A percentile compares a stretch with the other conserved stretches of the same genome.
phyloP scores from a whole-genome alignment of 805 yeast genomes.

The Debaryomyces prosopidis region DNA sequence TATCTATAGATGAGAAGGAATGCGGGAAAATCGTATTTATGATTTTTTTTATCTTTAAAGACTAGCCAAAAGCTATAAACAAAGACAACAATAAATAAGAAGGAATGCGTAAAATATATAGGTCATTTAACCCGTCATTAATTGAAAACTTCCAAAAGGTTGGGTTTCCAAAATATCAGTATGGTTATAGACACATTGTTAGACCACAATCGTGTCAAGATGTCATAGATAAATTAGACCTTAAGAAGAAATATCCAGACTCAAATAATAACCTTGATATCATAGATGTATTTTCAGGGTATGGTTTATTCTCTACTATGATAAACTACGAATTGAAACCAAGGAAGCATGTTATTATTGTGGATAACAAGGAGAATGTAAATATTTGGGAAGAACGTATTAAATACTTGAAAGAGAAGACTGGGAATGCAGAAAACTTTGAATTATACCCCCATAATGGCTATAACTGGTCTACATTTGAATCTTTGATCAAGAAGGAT shows the following conservation, averaged over 20 bases:
- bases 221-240: conserved; percentile 49
- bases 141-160: conserved; percentile 19
- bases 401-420: conserved; percentile 17
- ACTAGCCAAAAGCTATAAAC: no score
- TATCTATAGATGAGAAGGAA: no score
- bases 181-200: conserved; percentile 22
- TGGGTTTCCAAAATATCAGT: conserved; percentile 20
- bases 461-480: conserved; percentile 66
- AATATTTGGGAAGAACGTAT: conserved; percentile 30
- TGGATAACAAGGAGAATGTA: conserved; percentile 37
- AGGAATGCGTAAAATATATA: conserved; percentile 1
- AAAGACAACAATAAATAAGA: no score
- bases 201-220: conserved; percentile 27
- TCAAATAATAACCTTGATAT: conserved; percentile 43
- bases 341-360: conserved; percentile 61
- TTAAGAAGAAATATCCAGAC: conserved; percentile 37
- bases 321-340: conserved; percentile 66
- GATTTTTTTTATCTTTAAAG: no score
- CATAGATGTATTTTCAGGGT: conserved; percentile 61
- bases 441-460: conserved; percentile 49
- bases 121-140: conserved; percentile 29
- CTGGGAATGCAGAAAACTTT: conserved; percentile 33
- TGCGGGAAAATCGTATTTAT: no score
- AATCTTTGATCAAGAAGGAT: conserved; percentile 45
- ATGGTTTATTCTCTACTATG: conserved; percentile 60